Base-by-base conservation (phyloP, 2,329 filamentous ascomycete species). In the Penicillium sumatraense region DNA sequence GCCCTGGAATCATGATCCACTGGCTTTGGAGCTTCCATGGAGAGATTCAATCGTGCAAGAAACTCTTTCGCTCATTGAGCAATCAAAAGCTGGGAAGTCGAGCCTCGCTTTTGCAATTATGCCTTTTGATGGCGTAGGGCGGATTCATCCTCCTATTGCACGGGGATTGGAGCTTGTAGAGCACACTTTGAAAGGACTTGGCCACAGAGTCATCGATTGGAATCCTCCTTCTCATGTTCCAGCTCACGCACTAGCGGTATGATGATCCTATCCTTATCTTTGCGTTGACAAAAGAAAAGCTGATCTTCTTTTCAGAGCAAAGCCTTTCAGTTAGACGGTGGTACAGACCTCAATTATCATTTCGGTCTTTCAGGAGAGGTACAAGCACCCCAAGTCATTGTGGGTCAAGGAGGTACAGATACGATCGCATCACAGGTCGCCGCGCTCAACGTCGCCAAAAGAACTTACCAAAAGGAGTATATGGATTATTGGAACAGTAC, bases 1-100 rank as follows among this genome's bases (percentile, higher is more conserved):
- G 50, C 88, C 88, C 0, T 91, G 88, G 89, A 71, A 85, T 1
- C 73, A 83, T 59, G 88, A 91, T 67, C 87, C 88, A 0, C 73
- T 86, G 0, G 85, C 87, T 0, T 72, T 85, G 36, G 85, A 88
- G 18, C 76, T 91, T 1, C 88, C 87, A 0, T 91, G 87, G 82
- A 80, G 86, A 2, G 71, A 80, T 21, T 77, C 82, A 3, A 45
- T 74, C 26, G 75, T 72, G 36, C 51, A 69, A 18, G 60, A 69
- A 36, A 71, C 71, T 0, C 61, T 59, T 64, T 70, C 78, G 10
- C 68, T 80, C 2, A 76, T 81, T 18, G 65, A 73, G 13, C 67
- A 66, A 3, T 70, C 71, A 1, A 65, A 62, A 1, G 61, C 63
- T 1, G 69, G 67, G 2, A 56, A 63, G 1, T 61, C 65, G 1